Percentiles rank a stretch among this genome's conserved stretches.
Evolutionary conservation across 441 rosid species (phyloP).

Genomic region (Francoa sonchifolia): DNA sequence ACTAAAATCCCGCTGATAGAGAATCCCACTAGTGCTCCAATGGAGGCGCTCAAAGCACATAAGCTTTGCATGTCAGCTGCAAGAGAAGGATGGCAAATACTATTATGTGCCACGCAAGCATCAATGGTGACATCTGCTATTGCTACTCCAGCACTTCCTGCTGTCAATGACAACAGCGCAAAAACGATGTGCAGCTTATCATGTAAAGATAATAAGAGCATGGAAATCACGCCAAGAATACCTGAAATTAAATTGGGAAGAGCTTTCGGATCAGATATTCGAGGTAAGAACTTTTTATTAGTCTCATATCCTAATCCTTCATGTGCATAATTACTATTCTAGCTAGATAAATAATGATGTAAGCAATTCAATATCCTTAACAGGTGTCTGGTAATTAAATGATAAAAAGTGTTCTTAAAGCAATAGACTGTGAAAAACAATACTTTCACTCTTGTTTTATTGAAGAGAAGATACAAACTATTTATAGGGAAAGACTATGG

Average conservation of each 20-base stretch:
- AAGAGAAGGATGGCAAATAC: constrained; percentile 63
- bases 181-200: constrained; percentile 53
- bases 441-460: too few species aligned
- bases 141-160: constrained; percentile 65
- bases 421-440: too few species aligned
- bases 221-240: constrained; percentile 48
- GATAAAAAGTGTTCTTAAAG: too few species aligned
- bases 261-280: constrained; percentile 1
- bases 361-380: too few species aligned
- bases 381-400: too few species aligned
- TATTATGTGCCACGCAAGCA: constrained; percentile 89
- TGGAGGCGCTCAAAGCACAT: constrained; percentile 58
- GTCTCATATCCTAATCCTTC: too few species aligned
- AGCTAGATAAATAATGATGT: too few species aligned
- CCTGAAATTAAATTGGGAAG: constrained; percentile 33
- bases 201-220: constrained; percentile 59
- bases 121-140: constrained; percentile 95
- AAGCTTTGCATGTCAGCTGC: constrained; percentile 97
- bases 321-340: too few species aligned
- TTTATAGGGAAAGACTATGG: too few species aligned
- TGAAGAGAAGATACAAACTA: too few species aligned
- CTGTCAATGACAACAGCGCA: constrained; percentile 53
- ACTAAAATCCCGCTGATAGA: constrained; percentile 71
- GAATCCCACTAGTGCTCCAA: constrained; percentile 74
- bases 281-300: too few species aligned